Evolutionary conservation across 257 asterid species (phyloP).

Genomic region (Echium plantagineum): DNA sequence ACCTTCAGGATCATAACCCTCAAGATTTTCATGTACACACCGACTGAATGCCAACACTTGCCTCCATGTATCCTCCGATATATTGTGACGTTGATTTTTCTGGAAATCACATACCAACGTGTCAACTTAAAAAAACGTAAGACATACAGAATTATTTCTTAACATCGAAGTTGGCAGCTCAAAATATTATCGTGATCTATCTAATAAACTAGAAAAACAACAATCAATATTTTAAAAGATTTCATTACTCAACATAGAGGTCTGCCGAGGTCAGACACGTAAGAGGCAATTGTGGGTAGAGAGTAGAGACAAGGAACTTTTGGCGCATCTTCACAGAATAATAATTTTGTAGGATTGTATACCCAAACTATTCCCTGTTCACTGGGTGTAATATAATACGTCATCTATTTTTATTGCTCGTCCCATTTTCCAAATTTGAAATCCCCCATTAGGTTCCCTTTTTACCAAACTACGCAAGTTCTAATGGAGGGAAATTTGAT

Average conservation of each 20-base stretch:
- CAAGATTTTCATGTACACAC: conserved; percentile 86
- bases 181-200: not conserved
- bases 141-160: not conserved
- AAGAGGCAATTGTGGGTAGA: not conserved
- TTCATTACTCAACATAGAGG: not conserved
- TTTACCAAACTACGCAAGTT: no score
- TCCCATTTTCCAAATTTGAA: no score
- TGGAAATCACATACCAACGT: conserved; percentile 12
- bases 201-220: not conserved
- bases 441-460: no score
- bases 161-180: not conserved
- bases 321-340: not conserved
- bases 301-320: not conserved
- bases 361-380: not conserved
- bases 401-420: no score
- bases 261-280: not conserved
- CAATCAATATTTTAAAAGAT: not conserved
- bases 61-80: conserved; percentile 94
- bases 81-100: conserved; percentile 83
- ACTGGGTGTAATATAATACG: no score
- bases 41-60: conserved; percentile 90
- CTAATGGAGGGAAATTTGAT: no score
- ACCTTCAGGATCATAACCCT: conserved; percentile 98
- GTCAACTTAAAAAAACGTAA: not conserved
- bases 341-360: not conserved